Percentiles rank a stretch among this genome's conserved stretches.
These are phyloP conservation scores for Leccinum truebloodii DNA, from an alignment of 768 basidiomycete genomes.

Conservation along the genomic window DNA sequence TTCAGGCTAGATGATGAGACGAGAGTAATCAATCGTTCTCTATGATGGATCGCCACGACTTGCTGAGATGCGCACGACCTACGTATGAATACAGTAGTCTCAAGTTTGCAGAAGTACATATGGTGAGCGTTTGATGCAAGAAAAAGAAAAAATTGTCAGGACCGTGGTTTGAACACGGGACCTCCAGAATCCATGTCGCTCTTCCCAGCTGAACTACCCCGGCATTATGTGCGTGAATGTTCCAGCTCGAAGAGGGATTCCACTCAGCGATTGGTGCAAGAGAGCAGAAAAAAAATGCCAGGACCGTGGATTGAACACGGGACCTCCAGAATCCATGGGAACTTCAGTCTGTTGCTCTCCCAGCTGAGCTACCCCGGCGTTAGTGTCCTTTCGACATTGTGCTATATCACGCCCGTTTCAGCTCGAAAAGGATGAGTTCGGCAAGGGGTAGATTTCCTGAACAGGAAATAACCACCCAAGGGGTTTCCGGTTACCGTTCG, in stretches of 20 bases:
- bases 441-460: too few species aligned
- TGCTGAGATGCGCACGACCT: neutral
- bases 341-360: conserved; percentile 77
- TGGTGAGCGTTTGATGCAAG: neutral
- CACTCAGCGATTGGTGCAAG: too few species aligned
- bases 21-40: neutral
- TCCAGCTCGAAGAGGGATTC: too few species aligned
- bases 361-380: conserved; percentile 60
- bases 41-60: neutral
- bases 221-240: conserved; percentile 29
- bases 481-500: too few species aligned
- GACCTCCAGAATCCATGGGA: conserved; percentile 56
- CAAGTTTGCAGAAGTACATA: neutral
- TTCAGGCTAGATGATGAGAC: conserved; percentile 63
- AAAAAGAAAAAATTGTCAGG: conserved; percentile 48
- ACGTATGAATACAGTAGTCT: neutral
- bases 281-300: conserved; percentile 43
- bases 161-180: conserved; percentile 81
- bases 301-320: conserved; percentile 80
- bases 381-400: accelerated
- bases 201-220: conserved; percentile 77
- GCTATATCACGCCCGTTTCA: too few species aligned
- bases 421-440: too few species aligned
- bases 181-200: conserved; percentile 69
- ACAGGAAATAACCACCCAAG: too few species aligned